Evolutionary conservation across 2,329 filamentous ascomycete species (phyloP), one percentile per base, ranked within the genome.

Genomic region (Colletotrichum spaethianum): DNA sequence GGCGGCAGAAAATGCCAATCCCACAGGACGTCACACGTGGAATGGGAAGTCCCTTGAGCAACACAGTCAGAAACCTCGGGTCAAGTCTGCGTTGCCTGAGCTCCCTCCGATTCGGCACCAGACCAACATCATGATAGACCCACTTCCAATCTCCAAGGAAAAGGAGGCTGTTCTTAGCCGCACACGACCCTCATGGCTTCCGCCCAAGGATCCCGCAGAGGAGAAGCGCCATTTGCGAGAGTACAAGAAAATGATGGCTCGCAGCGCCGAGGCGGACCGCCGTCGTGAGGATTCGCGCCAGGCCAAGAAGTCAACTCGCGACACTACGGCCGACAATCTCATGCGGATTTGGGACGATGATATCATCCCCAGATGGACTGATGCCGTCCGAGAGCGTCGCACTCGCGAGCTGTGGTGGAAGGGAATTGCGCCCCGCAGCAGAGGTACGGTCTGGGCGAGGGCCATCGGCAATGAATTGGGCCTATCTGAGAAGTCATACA

Each of bases 211-310:
- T 75, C 95, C 94, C 2, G 93, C 93, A 65, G 96, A 99, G 81
- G 96, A 99, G 83, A 93, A 90, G 80, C 92, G 92, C 75, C 96
- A 99, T 81, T 80, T 99, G 75, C 95, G 90, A 78, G 91, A 96
- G 79, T 96, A 95, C 79, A 92, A 95, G 82, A 91, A 88, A 80
- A 95, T 96, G 93, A 94, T 96, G 92, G 87, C 86, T 0, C 85
- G 84, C 55, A 91, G 90, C 75, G 81, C 85, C 63, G 89, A 90
- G 77, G 87, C 89, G 0, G 90, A 92, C 40, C 87, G 88, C 70
- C 88, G 88, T 77, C 89, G 84, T 74, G 89, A 92, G 75, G 86
- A 85, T 0, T 83, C 85, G 20, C 85, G 85, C 66, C 83, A 82
- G 78, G 87, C 81, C 75, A 88, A 86, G 77, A 86, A 86, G 23